Conservation (phyloP, 371 early-diverging fungal species). For the Fennellomyces sp. region DNA sequence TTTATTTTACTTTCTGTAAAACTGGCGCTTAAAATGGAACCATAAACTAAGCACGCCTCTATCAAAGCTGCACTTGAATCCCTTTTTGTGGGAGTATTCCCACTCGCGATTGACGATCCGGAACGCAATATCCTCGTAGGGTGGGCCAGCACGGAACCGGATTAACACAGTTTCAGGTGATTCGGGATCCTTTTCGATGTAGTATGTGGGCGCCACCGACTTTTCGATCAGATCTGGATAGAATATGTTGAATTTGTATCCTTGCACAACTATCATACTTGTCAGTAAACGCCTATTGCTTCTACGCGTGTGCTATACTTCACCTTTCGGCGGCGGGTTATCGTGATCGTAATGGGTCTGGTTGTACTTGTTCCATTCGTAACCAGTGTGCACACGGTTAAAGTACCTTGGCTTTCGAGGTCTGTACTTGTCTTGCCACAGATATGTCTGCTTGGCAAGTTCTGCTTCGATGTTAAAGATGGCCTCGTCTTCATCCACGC, state of each 20-base stretch:
- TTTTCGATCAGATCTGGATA: conserved; percentile 96
- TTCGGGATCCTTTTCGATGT: conserved; percentile 76
- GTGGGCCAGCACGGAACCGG: conserved; percentile 91
- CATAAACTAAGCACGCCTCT: conserved; percentile 89
- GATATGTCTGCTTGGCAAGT: conserved; percentile 65
- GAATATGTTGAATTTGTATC: conserved; percentile 96
- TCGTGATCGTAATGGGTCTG: conserved; percentile 95
- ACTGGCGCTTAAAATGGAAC: conserved; percentile 91
- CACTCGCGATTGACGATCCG: conserved; percentile 94
- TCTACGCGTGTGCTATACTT: not conserved
- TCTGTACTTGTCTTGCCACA: conserved; percentile 92
- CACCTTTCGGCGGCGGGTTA: conserved; percentile 93
- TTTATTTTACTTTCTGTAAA: conserved; percentile 68
- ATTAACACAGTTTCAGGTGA: conserved; percentile 81
- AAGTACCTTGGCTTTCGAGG: conserved; percentile 95
- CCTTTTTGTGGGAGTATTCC: conserved; percentile 92
- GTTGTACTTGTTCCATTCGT: conserved; percentile 99
- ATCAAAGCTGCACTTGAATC: conserved; percentile 91
- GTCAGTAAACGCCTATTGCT: not conserved
- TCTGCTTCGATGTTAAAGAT: conserved; percentile 81
- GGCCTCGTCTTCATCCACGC: conserved; percentile 81
- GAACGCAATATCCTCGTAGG: conserved; percentile 96
- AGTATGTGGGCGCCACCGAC: conserved; percentile 85
- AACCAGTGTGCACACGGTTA: conserved; percentile 94
- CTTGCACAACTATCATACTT: conserved; percentile 75